Evolutionary conservation across 192 early-diverging fungal species (phyloP), one percentile per base, ranked within the genome.

Genomic region (Backusella liffmaniae): DNA sequence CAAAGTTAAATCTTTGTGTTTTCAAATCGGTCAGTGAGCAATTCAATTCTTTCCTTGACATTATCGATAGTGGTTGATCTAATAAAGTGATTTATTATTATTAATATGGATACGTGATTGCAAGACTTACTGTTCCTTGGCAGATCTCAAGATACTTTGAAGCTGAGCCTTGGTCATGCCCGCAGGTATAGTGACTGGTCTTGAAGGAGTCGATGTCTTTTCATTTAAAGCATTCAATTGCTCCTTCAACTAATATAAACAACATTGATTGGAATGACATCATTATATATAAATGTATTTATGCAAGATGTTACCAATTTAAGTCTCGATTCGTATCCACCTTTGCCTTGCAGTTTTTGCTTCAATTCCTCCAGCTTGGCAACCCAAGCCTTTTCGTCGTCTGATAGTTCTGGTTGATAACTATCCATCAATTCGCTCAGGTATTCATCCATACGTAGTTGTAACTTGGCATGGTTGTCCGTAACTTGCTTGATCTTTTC

Each of bases 361-460:
- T 66, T 44, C 6, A 73, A 26, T 39, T 59, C 26, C 30, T 73
- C 72, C 26, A 90, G 70, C 39, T 86, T 80, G 23, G 76, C 34
- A 23, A 82, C 79, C 87, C 87, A 89, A 37, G 75, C 79, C 68
- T 80, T 83, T 79, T 94, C 93, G 29, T 85, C 82, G 5, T 84
- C 71, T 4, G 87, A 88, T 75, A 93, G 77, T 32, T 85, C 87
- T 8, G 90, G 92, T 73, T 92, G 89, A 53, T 83, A 84, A 16
- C 81, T 80, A 49, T 88, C 88, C 59, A 90, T 87, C 36, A 93
- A 68, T 74, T 90, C 87, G 34, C 89, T 89, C 67, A 95, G 74
- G 32, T 92, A 72, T 12, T 81, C 81, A 67, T 94, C 91, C 1
- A 86, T 86, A 6, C 88, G 88, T 49, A 86, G 73, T 7, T 80